Conservation (phyloP, 1,284 basidiomycete genomes). For the Phlebopus sp. region DNA sequence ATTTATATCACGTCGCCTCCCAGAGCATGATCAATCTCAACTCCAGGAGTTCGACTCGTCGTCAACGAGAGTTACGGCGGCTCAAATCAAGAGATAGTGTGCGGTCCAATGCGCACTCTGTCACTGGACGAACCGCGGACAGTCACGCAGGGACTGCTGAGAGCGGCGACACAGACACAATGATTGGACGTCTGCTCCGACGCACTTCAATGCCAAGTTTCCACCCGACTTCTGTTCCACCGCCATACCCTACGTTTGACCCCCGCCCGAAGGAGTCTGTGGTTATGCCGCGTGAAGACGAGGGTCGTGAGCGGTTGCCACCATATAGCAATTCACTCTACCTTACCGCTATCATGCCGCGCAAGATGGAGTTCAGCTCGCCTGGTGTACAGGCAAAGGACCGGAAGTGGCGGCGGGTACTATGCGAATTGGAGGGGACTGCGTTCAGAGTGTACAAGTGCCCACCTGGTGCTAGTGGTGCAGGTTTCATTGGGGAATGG, state of each 20-base stretch:
- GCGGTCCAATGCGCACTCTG: constrained; percentile 11
- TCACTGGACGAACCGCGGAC: constrained; percentile 12
- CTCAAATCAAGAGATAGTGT: constrained; percentile 15
- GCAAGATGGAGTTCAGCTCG: constrained; percentile 91
- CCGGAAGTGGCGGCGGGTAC: constrained; percentile 86
- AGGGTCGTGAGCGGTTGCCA: constrained; percentile 83
- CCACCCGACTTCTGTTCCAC: constrained; percentile 31
- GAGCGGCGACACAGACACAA: constrained; percentile 18
- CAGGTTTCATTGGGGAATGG: constrained; percentile 59
- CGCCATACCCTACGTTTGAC: constrained; percentile 33
- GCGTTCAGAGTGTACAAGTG: constrained; percentile 82
- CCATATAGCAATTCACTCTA: constrained; percentile 82
- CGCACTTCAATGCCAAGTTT: constrained; percentile 36
- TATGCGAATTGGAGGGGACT: constrained; percentile 93
- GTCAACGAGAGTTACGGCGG: constrained; percentile 8
- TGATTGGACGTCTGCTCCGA: constrained; percentile 26
- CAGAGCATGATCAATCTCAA: constrained; percentile 43
- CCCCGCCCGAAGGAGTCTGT: constrained; percentile 21
- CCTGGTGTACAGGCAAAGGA: constrained; percentile 88
- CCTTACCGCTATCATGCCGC: constrained; percentile 81
- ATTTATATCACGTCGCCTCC: constrained; percentile 41
- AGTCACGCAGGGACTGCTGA: constrained; percentile 21
- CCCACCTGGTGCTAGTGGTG: constrained; percentile 46
- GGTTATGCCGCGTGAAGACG: constrained; percentile 32
- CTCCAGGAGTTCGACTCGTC: constrained; percentile 19